phyloP scores from a whole-genome alignment of 257 asterid species.

The Oldenlandia corymbosa region DNA sequence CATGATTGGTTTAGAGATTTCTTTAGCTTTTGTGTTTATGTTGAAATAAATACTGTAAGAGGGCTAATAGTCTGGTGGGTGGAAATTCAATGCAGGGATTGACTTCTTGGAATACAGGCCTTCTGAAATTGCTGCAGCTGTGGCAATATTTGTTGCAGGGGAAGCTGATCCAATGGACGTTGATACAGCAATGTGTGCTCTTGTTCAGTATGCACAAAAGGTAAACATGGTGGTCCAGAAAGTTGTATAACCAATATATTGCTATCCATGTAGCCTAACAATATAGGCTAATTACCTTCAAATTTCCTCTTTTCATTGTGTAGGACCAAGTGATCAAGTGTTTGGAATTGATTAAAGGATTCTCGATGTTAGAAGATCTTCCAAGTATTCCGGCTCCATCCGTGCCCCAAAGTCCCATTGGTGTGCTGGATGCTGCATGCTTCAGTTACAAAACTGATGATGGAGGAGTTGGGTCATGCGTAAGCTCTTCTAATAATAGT shows the following conservation, averaged over 20 bases:
- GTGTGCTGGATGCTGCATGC: constrained; percentile 42
- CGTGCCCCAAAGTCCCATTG: constrained; percentile 34
- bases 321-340: constrained; percentile 37
- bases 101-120: constrained; percentile 38
- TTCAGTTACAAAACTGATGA: constrained; percentile 36
- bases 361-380: constrained; percentile 15
- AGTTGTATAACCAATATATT: neutral
- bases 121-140: constrained; percentile 48
- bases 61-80: constrained; percentile 9
- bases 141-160: constrained; percentile 30
- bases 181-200: constrained; percentile 27
- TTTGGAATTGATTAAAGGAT: constrained; percentile 22
- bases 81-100: constrained; percentile 36
- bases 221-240: constrained; percentile 33
- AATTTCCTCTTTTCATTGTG: neutral
- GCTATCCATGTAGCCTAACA: constrained; percentile 8
- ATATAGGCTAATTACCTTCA: constrained; percentile 10
- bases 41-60: neutral
- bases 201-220: constrained; percentile 27
- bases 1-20: neutral
- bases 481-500: constrained; percentile 22
- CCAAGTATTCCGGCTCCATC: constrained; percentile 20
- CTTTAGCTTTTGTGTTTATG: neutral
- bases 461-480: constrained; percentile 25
- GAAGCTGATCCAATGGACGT: constrained; percentile 28